phyloP scores from a whole-genome alignment of 805 yeast genomes.

The Kazachstania viticola region DNA sequence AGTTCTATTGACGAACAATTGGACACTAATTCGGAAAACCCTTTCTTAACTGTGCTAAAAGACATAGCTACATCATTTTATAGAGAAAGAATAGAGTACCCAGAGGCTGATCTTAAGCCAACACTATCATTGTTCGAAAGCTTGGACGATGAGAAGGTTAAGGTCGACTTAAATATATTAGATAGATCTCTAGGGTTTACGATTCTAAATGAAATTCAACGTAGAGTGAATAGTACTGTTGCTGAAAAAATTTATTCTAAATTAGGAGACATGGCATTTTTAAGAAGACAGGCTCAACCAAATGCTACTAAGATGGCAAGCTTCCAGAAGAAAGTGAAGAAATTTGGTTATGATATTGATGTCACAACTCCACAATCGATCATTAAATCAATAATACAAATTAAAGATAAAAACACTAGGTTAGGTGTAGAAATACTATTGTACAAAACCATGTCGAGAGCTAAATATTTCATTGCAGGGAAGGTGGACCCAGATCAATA shows the following conservation, averaged over 20 bases:
- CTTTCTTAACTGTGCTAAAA: conserved; percentile 10
- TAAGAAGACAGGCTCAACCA: conserved; percentile 83
- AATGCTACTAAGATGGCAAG: conserved; percentile 69
- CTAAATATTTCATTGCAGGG: conserved; percentile 83
- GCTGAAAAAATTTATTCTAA: conserved; percentile 70
- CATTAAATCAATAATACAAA: conserved; percentile 54
- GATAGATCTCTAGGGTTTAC: conserved; percentile 45
- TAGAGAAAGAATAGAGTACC: conserved; percentile 13
- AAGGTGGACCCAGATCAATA: conserved; percentile 67
- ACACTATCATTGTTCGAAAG: conserved; percentile 61
- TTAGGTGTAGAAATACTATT: conserved; percentile 69
- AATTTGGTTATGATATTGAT: conserved; percentile 59
- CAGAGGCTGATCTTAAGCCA: conserved; percentile 15
- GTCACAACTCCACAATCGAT: conserved; percentile 61
- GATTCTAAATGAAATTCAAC: conserved; percentile 62
- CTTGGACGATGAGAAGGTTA: conserved; percentile 74
- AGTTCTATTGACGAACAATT: conserved; percentile 14
- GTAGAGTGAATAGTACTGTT: conserved; percentile 72
- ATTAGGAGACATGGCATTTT: conserved; percentile 69
- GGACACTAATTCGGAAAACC: no score
- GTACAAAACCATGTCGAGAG: conserved; percentile 72
- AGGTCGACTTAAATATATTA: conserved; percentile 61
- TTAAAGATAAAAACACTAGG: conserved; percentile 52
- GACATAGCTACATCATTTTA: conserved; percentile 19
- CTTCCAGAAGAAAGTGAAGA: conserved; percentile 58